A percentile compares a stretch with the other conserved stretches of the same genome.
Conservation (phyloP, 345 rosid species). For the Zanthoxylum bungeanum region DNA sequence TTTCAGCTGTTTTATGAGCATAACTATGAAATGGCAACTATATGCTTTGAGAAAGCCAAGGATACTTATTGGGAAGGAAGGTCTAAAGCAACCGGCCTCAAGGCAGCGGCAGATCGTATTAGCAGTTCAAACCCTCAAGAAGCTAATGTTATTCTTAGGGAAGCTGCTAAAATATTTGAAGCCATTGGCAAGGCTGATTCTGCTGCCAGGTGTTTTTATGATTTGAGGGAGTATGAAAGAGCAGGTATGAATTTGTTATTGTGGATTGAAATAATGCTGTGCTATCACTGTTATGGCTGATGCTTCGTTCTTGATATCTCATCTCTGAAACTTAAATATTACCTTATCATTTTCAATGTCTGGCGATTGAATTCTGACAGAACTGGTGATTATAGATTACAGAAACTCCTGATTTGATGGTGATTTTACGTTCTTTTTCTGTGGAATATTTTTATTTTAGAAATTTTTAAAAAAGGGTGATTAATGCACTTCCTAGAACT, state of each 20-base stretch:
- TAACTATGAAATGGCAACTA: slow-evolving; percentile 45
- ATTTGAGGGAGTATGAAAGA: slow-evolving; percentile 37
- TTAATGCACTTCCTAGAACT: not conserved
- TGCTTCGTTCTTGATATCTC: not conserved
- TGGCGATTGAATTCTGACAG: not conserved
- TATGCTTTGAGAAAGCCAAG: slow-evolving; percentile 50
- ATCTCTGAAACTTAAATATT: not conserved
- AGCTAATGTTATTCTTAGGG: slow-evolving; percentile 30
- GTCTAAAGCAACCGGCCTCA: slow-evolving; percentile 43
- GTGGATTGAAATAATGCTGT: not conserved
- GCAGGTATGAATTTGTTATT: slow-evolving; percentile 26
- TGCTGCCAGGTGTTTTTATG: slow-evolving; percentile 47
- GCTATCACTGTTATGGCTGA: not conserved
- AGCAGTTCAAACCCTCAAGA: slow-evolving; percentile 30
- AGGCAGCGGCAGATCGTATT: slow-evolving; percentile 37
- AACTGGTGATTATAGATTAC: not conserved
- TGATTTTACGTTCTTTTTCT: not conserved
- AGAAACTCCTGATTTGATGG: not conserved
- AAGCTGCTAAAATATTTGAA: slow-evolving; percentile 47
- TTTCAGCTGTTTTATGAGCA: slow-evolving; percentile 40
- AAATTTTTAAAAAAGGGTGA: too few species aligned
- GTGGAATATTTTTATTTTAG: not conserved
- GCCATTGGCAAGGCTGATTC: slow-evolving; percentile 41
- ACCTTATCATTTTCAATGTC: not conserved
- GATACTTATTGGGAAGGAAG: slow-evolving; percentile 35